phyloP scores from a whole-genome alignment of 352 stramenopile genomes.

The Discostella stelligera region DNA sequence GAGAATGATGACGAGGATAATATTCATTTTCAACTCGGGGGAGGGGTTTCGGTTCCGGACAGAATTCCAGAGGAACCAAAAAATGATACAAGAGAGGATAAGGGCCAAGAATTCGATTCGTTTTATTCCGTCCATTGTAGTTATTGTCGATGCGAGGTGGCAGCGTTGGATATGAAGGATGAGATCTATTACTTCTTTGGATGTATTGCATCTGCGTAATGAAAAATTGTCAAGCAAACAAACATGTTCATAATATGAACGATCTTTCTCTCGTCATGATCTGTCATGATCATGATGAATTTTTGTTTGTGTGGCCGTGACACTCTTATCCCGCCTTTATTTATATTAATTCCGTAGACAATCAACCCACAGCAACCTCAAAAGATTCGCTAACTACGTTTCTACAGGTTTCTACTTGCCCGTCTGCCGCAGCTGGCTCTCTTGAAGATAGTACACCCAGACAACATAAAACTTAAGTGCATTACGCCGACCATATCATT shows the following conservation, averaged over 20 bases:
- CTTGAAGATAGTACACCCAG: too few species aligned
- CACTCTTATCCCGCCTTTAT: background rate
- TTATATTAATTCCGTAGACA: background rate
- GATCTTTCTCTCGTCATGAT: too few species aligned
- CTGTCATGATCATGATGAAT: too few species aligned
- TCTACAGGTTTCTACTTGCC: too few species aligned
- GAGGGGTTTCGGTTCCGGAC: conserved; percentile 13
- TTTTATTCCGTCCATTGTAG: conserved; percentile 79
- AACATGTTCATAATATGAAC: too few species aligned
- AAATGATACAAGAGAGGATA: background rate
- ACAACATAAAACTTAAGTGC: too few species aligned
- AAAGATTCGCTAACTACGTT: too few species aligned
- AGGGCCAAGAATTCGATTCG: conserved; percentile 37
- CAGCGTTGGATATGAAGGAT: conserved; percentile 78
- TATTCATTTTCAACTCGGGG: background rate
- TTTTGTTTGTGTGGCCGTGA: too few species aligned
- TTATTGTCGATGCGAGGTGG: conserved; percentile 75
- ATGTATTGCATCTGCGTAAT: conserved; percentile 70
- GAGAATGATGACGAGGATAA: conserved; percentile 17
- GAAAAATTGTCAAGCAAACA: too few species aligned
- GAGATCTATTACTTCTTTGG: conserved; percentile 84
- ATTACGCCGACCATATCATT: background rate
- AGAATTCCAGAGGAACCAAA: conserved; percentile 31
- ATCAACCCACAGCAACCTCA: too few species aligned
- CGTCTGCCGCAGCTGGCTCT: too few species aligned